Evolutionary conservation across 2,329 filamentous ascomycete genomes (phyloP).

Genomic region (Akanthomyces dipterigenus): DNA sequence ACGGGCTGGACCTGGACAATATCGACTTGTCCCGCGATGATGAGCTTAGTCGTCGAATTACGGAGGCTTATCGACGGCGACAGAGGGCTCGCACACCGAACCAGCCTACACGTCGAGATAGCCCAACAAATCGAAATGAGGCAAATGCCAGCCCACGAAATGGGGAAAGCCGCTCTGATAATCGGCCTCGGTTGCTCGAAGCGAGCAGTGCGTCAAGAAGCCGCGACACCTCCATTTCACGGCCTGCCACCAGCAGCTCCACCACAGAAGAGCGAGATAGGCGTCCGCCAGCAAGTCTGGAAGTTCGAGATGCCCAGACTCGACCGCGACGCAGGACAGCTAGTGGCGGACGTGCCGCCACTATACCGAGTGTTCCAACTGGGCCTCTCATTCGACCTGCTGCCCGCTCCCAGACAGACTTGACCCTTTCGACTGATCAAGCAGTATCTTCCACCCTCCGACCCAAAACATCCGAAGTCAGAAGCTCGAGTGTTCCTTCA

Average conservation of each 20-base stretch:
- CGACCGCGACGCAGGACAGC: constrained; percentile 42
- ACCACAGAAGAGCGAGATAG: constrained; percentile 43
- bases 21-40: constrained; percentile 80
- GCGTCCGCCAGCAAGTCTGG: constrained; percentile 35
- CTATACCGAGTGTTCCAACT: constrained; percentile 37
- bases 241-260: constrained; percentile 38
- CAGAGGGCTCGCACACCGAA: constrained; percentile 56
- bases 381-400: constrained; percentile 41
- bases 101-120: constrained; percentile 26
- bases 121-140: constrained; percentile 16
- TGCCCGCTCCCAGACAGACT: constrained; percentile 59
- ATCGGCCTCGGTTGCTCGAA: constrained; percentile 23
- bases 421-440: constrained; percentile 39
- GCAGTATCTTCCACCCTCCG: constrained; percentile 31
- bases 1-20: constrained; percentile 83
- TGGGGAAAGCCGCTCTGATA: constrained; percentile 14
- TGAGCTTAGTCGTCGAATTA: constrained; percentile 83
- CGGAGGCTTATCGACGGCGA: constrained; percentile 74
- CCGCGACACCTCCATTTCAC: constrained; percentile 36
- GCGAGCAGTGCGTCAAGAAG: constrained; percentile 21
- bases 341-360: constrained; percentile 50
- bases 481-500: constrained; percentile 33
- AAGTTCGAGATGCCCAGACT: constrained; percentile 23
- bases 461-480: constrained; percentile 34
- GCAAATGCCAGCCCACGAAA: neutral